phyloP scores from a whole-genome alignment of 768 basidiomycete genomes.

The Pilatotrama ljubarskyi region DNA sequence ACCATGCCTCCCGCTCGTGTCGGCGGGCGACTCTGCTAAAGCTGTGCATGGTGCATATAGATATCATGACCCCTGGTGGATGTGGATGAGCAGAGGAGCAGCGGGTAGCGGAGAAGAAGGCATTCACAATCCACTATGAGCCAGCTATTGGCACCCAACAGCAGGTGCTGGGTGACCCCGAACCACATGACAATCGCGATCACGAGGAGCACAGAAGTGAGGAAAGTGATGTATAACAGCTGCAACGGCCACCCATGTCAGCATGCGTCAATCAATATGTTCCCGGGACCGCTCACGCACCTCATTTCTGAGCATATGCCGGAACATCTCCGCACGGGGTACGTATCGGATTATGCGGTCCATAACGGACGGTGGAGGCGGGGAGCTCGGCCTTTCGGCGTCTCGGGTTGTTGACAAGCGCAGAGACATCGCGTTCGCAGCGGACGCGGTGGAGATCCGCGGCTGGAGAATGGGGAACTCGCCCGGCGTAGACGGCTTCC shows the following conservation, averaged over 20 bases:
- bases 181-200: slow-evolving; percentile 51
- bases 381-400: slow-evolving; percentile 7
- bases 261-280: background rate
- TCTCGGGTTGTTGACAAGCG: slow-evolving; percentile 11
- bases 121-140: slow-evolving; percentile 54
- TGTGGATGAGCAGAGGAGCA: slow-evolving; percentile 8
- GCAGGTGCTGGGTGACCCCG: slow-evolving; percentile 48
- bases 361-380: slow-evolving; percentile 24
- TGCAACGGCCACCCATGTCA: slow-evolving; percentile 23
- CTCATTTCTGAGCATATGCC: slow-evolving; percentile 61
- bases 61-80: slow-evolving; percentile 53
- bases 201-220: slow-evolving; percentile 48
- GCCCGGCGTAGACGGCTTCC: slow-evolving; percentile 25
- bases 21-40: slow-evolving; percentile 58
- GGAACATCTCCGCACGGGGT: slow-evolving; percentile 54
- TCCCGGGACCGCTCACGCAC: slow-evolving; percentile 35
- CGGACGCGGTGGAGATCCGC: slow-evolving; percentile 17
- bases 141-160: slow-evolving; percentile 52
- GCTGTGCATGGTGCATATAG: slow-evolving; percentile 57
- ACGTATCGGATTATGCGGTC: slow-evolving; percentile 50
- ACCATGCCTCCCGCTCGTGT: slow-evolving; percentile 57
- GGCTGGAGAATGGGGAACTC: slow-evolving; percentile 22
- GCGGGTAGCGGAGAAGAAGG: background rate
- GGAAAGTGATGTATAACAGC: slow-evolving; percentile 57
- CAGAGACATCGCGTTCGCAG: background rate